Evolutionary conservation across 306 rosid species (phyloP), one percentile per base, ranked within the genome.

Genomic region (Malus fusca): DNA sequence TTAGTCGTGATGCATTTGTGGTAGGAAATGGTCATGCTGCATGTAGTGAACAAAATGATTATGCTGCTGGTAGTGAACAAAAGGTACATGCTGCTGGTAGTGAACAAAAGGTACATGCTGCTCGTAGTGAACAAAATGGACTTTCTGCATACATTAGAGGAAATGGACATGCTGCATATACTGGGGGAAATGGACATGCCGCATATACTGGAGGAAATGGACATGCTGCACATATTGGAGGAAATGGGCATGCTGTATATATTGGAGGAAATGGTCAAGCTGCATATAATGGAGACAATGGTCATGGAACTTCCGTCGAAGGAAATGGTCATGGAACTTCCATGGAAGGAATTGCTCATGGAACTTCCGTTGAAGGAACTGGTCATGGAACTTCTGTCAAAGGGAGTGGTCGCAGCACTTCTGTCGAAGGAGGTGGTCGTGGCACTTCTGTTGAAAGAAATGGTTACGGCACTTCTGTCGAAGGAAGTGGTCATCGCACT

Each of bases 1-100:
- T 84, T 78, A 74, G 63, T 72, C 85, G 58, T 18, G 78, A 48
- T 30, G 55, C 79, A 53, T 71, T 68, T 62, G 75, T n/a, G 74
- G 82, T 59, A 35, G 80, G 33, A 9, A 40, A 51, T 69, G 77
- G 30, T 56, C 65, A 12, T 18, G 52, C 58, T 40, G 88, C 84
- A 66, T 43, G 28, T 28, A 62, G 14, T 30, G 70, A 62, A 44
- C n/a, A 43, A 28, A 26, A 62, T 13, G 62, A 31, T 26, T 26
- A 33, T 28, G 74, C 63, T 72, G 71, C 71, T 40, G 15, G 46
- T 58, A 18, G n/a, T 25, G 77, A 73, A 43, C 68, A 42, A 6
- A 48, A 51, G 55, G 77, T n/a, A 33, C 64, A 12, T 11, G 43
- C 56, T 31, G 87, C 84, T 68, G 7, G 11, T 42, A 43, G 48